Conservation (phyloP, 2,329 filamentous ascomycete genomes). For the Cadophora malorum region DNA sequence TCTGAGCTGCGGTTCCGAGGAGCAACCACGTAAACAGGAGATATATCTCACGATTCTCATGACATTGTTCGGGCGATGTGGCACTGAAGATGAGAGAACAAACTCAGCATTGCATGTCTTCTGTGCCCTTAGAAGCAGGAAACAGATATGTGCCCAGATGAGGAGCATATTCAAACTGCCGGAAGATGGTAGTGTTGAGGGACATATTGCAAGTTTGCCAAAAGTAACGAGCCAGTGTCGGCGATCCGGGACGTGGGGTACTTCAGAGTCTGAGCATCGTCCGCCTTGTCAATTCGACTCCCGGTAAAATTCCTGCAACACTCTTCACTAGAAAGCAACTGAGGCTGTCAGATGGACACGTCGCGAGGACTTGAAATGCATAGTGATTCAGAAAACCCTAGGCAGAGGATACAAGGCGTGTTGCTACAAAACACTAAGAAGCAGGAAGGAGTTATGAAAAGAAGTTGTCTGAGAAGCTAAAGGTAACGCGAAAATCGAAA, state of each 20-base stretch:
- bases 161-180: not conserved
- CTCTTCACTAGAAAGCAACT: not conserved
- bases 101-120: not conserved
- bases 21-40: not conserved
- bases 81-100: conserved; percentile 6
- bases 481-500: not conserved
- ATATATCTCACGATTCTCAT: not conserved
- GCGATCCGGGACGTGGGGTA: not conserved
- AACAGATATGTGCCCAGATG: not conserved
- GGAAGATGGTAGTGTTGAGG: not conserved
- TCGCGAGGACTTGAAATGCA: not conserved
- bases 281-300: not conserved
- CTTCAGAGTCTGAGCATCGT: not conserved
- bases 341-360: not conserved
- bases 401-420: not conserved
- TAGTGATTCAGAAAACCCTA: not conserved
- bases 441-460: not conserved
- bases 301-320: not conserved
- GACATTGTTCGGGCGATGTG: not conserved
- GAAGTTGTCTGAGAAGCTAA: not conserved
- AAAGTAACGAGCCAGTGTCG: not conserved
- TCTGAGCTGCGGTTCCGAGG: not conserved
- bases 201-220: not conserved
- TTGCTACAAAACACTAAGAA: not conserved
- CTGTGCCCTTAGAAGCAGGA: not conserved